phyloP scores from a whole-genome alignment of 2,329 filamentous ascomycete species.

The Phyllosticta citribraziliensis region DNA sequence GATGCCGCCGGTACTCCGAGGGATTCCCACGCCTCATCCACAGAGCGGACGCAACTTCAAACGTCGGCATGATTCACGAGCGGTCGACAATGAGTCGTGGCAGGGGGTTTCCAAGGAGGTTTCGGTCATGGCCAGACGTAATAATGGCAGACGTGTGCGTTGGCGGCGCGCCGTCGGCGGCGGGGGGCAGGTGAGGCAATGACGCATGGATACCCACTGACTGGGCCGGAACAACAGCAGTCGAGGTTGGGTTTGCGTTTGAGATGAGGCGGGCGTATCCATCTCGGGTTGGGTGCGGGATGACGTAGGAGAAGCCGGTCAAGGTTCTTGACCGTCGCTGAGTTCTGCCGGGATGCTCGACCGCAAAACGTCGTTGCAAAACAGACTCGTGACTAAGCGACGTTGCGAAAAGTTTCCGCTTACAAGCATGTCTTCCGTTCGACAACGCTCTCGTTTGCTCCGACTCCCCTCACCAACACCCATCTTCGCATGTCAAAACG shows the following conservation, averaged over 20 bases:
- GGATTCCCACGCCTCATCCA: not conserved
- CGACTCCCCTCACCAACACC: not conserved
- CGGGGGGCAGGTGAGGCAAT: not conserved
- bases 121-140: not conserved
- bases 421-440: not conserved
- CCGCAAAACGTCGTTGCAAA: not conserved
- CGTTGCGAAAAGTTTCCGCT: not conserved
- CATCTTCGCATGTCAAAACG: not conserved
- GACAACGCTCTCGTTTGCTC: no score
- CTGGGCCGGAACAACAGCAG: not conserved
- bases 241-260: not conserved
- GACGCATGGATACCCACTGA: not conserved
- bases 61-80: not conserved
- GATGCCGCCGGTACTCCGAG: not conserved
- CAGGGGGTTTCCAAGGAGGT: not conserved
- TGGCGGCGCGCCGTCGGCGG: not conserved
- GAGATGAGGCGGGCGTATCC: not conserved
- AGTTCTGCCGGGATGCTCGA: not conserved
- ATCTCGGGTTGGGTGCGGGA: not conserved
- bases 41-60: not conserved
- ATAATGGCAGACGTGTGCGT: not conserved
- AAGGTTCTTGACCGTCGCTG: not conserved
- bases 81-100: not conserved
- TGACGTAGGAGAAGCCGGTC: not conserved
- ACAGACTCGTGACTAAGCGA: not conserved